phyloP scores from a whole-genome alignment of 2,329 filamentous ascomycete species.

The Talaromyces sp. region DNA sequence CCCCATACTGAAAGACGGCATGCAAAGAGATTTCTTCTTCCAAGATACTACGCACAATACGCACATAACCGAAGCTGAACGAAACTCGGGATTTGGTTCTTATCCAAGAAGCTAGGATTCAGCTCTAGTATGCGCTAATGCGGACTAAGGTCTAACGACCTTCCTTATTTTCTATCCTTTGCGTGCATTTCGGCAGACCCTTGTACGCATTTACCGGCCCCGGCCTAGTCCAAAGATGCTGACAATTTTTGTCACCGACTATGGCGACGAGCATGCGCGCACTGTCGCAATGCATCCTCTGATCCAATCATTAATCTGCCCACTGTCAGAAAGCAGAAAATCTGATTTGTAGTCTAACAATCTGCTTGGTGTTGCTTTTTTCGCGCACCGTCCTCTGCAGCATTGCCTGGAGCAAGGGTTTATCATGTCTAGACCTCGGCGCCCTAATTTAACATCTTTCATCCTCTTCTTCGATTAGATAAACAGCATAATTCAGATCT shows the following conservation, averaged over 20 bases:
- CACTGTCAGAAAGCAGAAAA: background rate
- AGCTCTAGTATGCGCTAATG: too few species aligned
- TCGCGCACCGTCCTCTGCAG: background rate
- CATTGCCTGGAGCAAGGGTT: background rate
- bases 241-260: background rate
- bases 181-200: background rate
- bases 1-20: too few species aligned
- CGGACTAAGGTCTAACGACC: background rate
- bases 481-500: background rate
- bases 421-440: background rate
- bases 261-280: background rate
- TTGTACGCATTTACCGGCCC: background rate
- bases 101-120: too few species aligned
- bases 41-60: too few species aligned
- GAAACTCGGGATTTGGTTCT: too few species aligned
- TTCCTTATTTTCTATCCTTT: background rate
- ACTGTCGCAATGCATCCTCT: background rate
- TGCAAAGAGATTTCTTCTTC: too few species aligned
- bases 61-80: too few species aligned
- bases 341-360: background rate
- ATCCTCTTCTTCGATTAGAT: background rate
- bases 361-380: background rate
- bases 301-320: too few species aligned
- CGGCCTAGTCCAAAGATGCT: background rate
- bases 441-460: background rate